Evolutionary conservation across 2,329 filamentous ascomycete species (phyloP).

Genomic region (Monosporascus sp.): DNA sequence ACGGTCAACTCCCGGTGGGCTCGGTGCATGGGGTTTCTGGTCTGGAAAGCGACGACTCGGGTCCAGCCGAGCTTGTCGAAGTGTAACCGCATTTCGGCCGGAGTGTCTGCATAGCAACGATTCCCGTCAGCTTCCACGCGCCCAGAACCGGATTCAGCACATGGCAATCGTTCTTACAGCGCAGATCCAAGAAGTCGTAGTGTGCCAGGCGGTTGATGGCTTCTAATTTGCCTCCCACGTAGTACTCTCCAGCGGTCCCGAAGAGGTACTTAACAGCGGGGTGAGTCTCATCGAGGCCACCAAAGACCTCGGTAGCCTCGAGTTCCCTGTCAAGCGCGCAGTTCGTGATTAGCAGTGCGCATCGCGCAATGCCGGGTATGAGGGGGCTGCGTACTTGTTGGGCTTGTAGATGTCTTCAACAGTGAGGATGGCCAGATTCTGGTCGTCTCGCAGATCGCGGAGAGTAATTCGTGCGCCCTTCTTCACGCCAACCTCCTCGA

Average conservation of each 20-base stretch:
- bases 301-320: constrained; percentile 93
- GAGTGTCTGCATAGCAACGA: constrained; percentile 58
- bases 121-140: constrained; percentile 9
- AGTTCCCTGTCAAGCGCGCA: constrained; percentile 52
- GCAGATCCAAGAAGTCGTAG: constrained; percentile 96
- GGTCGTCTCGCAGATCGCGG: constrained; percentile 92
- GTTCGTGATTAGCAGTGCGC: constrained; percentile 40
- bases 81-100: constrained; percentile 88
- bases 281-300: constrained; percentile 82
- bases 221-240: constrained; percentile 93
- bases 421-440: constrained; percentile 91
- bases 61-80: constrained; percentile 99
- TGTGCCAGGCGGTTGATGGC: constrained; percentile 93
- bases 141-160: background rate
- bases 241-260: constrained; percentile 76
- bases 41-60: constrained; percentile 98
- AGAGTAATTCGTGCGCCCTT: constrained; percentile 78
- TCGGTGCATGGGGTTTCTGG: constrained; percentile 97
- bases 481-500: constrained; percentile 72
- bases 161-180: constrained; percentile 57
- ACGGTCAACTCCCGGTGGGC: constrained; percentile 97
- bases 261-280: constrained; percentile 89
- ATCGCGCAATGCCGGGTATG: constrained; percentile 39
- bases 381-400: constrained; percentile 66
- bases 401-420: constrained; percentile 94